A percentile compares a stretch with the other conserved stretches of the same genome.
phyloP scores from a whole-genome alignment of 129 eudicot genomes.

The Silybum marianum region DNA sequence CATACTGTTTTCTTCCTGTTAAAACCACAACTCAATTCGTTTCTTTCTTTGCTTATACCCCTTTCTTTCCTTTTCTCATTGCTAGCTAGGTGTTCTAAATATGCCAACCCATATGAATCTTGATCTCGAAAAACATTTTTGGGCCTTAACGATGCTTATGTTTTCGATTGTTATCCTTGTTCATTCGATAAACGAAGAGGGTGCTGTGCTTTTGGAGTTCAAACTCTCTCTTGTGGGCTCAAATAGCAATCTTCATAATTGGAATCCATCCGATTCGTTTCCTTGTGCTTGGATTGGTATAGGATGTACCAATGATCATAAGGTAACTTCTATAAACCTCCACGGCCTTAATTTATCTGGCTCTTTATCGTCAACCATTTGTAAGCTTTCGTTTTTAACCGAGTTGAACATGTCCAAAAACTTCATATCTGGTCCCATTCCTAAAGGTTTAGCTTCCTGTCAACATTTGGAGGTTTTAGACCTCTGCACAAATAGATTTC shows the following conservation, averaged over 20 bases:
- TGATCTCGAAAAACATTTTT: constrained; percentile 22
- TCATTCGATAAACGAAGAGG: constrained; percentile 69
- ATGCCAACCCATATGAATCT: constrained; percentile 40
- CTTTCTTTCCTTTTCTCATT: constrained; percentile 19
- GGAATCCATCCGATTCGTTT: constrained; percentile 53
- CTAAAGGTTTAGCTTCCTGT: constrained; percentile 52
- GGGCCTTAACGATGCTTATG: constrained; percentile 34
- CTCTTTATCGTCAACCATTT: constrained; percentile 61
- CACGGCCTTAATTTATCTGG: constrained; percentile 64
- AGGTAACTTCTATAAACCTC: constrained; percentile 61
- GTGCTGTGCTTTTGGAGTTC: constrained; percentile 71
- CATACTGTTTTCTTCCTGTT: constrained; percentile 18
- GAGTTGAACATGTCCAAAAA: constrained; percentile 61
- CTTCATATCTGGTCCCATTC: constrained; percentile 78
- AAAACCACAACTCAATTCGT: constrained; percentile 26
- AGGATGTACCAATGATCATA: constrained; percentile 41
- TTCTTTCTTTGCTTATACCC: constrained; percentile 20
- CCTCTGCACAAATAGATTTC: constrained; percentile 81
- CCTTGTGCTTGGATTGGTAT: constrained; percentile 84
- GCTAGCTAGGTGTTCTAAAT: constrained; percentile 9
- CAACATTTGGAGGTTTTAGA: constrained; percentile 60
- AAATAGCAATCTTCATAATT: constrained; percentile 50
- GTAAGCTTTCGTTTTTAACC: constrained; percentile 62
- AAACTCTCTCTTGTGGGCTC: constrained; percentile 56
- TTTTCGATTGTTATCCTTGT: constrained; percentile 33